Evolutionary conservation across 2,329 filamentous ascomycete species (phyloP).

Genomic region (Fusarium drepaniforme): DNA sequence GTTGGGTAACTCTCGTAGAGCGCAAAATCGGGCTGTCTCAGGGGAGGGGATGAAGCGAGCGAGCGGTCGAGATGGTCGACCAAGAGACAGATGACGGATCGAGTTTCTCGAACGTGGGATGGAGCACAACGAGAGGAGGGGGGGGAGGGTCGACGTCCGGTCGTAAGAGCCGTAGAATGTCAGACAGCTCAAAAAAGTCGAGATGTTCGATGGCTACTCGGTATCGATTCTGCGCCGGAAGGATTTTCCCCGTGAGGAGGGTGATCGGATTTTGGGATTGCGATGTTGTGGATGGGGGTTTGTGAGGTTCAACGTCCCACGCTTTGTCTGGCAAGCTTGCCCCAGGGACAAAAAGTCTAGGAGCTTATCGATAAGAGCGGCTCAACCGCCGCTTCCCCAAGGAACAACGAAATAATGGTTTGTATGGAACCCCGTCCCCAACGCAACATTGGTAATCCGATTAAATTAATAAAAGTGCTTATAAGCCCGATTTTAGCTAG

Average conservation of each 20-base stretch:
- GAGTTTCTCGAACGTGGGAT: slow-evolving; percentile 25
- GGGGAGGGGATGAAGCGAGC: background rate
- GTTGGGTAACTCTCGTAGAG: background rate
- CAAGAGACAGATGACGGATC: slow-evolving; percentile 22
- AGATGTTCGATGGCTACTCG: slow-evolving; percentile 8
- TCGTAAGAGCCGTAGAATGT: slow-evolving; percentile 8
- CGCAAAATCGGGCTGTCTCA: background rate
- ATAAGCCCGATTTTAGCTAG: background rate
- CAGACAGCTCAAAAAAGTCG: background rate
- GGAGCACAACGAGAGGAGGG: slow-evolving; percentile 34
- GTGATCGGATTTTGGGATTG: slow-evolving; percentile 26
- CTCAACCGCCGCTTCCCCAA: background rate
- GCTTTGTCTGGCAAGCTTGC: background rate
- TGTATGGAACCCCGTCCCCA: background rate
- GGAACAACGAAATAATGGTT: background rate
- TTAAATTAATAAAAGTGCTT: background rate
- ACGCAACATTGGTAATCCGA: background rate
- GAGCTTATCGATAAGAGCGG: slow-evolving; percentile 48
- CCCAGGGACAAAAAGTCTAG: slow-evolving; percentile 26
- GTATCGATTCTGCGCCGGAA: background rate
- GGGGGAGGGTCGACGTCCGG: slow-evolving; percentile 15
- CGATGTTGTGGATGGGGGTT: slow-evolving; percentile 42
- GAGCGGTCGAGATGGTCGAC: slow-evolving; percentile 18
- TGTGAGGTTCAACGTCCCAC: slow-evolving; percentile 36
- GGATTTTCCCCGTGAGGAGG: slow-evolving; percentile 4